These are phyloP conservation scores for Malus orientalis DNA, from an alignment of 306 rosid genomes.

Conservation along the genomic window DNA sequence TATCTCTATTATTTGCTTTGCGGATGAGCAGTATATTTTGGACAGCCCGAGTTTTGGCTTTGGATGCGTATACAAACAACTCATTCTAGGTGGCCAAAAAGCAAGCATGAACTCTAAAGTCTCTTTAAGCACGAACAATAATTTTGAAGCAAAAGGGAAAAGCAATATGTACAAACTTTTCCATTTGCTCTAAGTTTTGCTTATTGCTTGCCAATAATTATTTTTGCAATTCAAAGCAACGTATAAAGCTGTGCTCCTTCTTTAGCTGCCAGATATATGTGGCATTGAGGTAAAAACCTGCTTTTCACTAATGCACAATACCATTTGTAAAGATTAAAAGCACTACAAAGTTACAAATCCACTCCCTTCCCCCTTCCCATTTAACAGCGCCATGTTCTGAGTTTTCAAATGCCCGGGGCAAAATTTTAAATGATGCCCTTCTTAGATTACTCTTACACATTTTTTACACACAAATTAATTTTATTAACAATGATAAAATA, in stretches of 20 bases:
- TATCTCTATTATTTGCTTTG: background rate
- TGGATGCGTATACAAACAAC: background rate
- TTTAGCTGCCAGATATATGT: background rate
- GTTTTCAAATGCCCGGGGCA: too few relatives aligned
- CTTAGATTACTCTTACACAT: too few relatives aligned
- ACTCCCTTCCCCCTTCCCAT: background rate
- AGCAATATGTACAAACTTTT: background rate
- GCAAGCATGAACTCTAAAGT: conserved; percentile 3
- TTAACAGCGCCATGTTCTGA: too few relatives aligned
- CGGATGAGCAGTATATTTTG: background rate
- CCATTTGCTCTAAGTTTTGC: background rate
- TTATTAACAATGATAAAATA: too few relatives aligned
- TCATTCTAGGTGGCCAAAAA: background rate
- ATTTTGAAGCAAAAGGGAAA: background rate
- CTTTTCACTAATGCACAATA: background rate
- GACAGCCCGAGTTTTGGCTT: background rate
- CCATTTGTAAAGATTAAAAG: background rate
- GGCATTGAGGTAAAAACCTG: background rate
- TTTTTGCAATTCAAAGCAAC: background rate
- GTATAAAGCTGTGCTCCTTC: background rate
- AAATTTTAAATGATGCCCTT: too few relatives aligned
- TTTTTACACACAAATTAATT: too few relatives aligned
- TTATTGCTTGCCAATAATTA: background rate
- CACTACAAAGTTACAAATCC: background rate
- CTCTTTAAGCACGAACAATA: background rate